Base-by-base conservation (phyloP, 2,329 filamentous ascomycete genomes). In the Colletotrichum sp. region DNA sequence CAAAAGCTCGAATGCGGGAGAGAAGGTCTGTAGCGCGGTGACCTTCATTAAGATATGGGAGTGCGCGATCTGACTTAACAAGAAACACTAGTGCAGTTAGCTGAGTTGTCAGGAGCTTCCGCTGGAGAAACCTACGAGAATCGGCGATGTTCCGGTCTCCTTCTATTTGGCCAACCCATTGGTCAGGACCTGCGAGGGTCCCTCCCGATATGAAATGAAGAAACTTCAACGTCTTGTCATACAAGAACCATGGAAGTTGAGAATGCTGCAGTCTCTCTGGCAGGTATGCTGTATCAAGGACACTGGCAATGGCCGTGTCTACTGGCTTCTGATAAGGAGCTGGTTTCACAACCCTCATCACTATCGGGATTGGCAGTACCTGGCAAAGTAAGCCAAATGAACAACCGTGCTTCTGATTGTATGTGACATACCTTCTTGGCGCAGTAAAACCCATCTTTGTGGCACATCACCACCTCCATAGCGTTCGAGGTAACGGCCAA, bases 201-300 rank as follows among this genome's bases (percentile, higher is more conserved):
- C 88, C 88, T 12, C 87, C 87, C 4, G 87, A 86, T 4, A 85
- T 74, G 79, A 81, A 86, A 64, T 87, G 84, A 75, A 87, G 87
- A 12, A 79, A 81, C 71, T 86, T 85, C 64, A 89, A 83, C 79
- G 87, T 89, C 30, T 79, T 79, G 68, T 89, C 86, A 75, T 90
- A 90, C 69, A 86, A 86, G 1, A 78, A 78, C 88, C 88, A 90
- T 7, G 87, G 83, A 4, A 87, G 75, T 1, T 78, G 81, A 16
- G 85, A 86, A n/a, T 83, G 83, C 72, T 88, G 86, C 1, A 90
- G 81, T 5, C 85, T 73, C 0, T 86, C 86, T n/a, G 89, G 88
- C 7, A 87, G 85, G 70, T 90, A 90, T 6, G 87, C 87, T 0
- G 88, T 89, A 76, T 90, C 88, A 75, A 90, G 89, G 7, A 90